phyloP scores from a whole-genome alignment of 495 filamentous ascomycete species.

The Tuber indicum region DNA sequence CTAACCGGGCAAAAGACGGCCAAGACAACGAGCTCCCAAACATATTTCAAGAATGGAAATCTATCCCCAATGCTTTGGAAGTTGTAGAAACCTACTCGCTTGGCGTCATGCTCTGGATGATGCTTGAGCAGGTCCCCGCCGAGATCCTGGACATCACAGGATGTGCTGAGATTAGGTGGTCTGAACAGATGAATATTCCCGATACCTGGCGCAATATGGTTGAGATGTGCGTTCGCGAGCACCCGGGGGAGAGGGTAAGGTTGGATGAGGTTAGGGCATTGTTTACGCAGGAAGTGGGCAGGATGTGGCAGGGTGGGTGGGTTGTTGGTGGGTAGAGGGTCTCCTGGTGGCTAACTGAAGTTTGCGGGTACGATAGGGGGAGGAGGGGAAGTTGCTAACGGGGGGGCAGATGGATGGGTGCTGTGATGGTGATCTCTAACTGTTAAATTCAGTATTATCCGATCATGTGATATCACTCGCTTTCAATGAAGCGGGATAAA shows the following conservation, averaged over 20 bases:
- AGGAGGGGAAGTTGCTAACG: background rate
- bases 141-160: constrained; percentile 7
- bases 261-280: constrained; percentile 15
- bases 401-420: background rate
- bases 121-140: constrained; percentile 25
- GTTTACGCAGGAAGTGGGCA: constrained; percentile 24
- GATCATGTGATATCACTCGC: background rate
- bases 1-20: background rate
- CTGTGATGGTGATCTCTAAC: background rate
- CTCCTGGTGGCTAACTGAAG: background rate
- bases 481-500: background rate
- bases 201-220: constrained; percentile 17
- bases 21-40: background rate
- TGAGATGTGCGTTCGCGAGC: constrained; percentile 18
- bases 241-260: constrained; percentile 20
- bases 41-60: constrained; percentile 28
- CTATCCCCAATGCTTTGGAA: constrained; percentile 19
- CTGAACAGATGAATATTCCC: constrained; percentile 11
- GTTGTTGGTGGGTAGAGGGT: constrained; percentile 14
- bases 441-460: background rate
- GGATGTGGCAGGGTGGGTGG: constrained; percentile 30
- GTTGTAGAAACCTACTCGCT: constrained; percentile 34
- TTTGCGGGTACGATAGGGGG: background rate
- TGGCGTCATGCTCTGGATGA: constrained; percentile 31
- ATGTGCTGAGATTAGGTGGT: constrained; percentile 12